Base-by-base conservation (phyloP, 1,284 basidiomycete species). In the Coriolopsis trogii region DNA sequence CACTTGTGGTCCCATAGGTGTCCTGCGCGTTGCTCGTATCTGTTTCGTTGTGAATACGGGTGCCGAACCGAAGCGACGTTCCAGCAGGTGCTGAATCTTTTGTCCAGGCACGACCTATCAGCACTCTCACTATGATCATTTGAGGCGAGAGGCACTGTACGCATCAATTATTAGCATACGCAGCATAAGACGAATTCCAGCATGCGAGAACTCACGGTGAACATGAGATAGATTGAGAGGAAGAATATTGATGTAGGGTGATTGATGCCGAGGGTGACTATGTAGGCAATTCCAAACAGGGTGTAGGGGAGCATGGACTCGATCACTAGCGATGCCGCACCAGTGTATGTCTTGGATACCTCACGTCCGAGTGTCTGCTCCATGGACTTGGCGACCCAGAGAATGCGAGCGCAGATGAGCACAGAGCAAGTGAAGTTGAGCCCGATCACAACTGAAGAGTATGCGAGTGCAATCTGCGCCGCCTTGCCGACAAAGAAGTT, bases 401-500 rank as follows among this genome's bases (percentile, higher is more conserved):
- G n/a, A n/a, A n/a, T n/a, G 0, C 59, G 55, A 24, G 29, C 53
- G 28, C 45, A 49, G 41, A 60, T 60, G 28, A 58, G 26, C 28
- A 13, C 13, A 10, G 59, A 55, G 16, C 51, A 40, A 38, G 54
- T 34, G 16, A 52, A 16, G 44, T 58, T 56, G 29, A 57, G 50
- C 15, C 36, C 29, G 37, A 58, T 54, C 0, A 49, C 45, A 8
- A 41, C 36, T 4, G 56, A 23, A 34, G 50, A 60, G 51, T 60
- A 60, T 20, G 51, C 40, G 12, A 43, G 36, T 13, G 53, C 53
- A 37, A 46, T 26, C 9, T 56, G 51, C 26, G 24, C 33, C 4
- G 58, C 53, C 15, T 29, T 41, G n/a, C 58, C 58, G n/a, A 33
- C 49, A 49, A 62, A 62, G 56, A 62, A 62, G 47, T 62, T 31